phyloP scores from a whole-genome alignment of 78 protist species.

The Dictyostelium citrinum region DNA sequence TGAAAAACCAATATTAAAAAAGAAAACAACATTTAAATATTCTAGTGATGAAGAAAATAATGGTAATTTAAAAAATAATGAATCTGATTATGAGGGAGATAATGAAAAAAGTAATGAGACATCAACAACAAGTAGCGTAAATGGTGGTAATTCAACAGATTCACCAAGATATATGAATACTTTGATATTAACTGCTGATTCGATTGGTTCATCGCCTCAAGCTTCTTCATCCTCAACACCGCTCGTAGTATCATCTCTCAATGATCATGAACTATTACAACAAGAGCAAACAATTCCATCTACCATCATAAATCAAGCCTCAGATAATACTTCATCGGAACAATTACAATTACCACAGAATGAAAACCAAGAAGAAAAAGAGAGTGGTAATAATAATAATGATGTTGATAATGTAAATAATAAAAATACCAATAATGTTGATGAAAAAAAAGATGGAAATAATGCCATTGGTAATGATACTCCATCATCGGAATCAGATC shows the following conservation, averaged over 20 bases:
- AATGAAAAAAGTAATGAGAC: neutral
- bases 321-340: neutral
- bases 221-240: neutral
- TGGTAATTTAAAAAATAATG: neutral
- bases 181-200: neutral
- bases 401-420: neutral
- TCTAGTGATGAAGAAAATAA: neutral
- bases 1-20: neutral
- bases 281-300: neutral
- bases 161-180: neutral
- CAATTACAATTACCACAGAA: neutral
- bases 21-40: neutral
- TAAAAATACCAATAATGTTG: neutral
- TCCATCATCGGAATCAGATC: neutral
- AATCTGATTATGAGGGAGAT: neutral
- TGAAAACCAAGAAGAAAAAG: neutral
- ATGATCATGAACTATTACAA: neutral
- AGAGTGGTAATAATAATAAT: neutral
- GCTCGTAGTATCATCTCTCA: neutral
- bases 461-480: neutral
- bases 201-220: neutral
- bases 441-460: neutral
- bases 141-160: neutral
- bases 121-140: neutral
- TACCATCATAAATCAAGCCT: neutral